phyloP scores from a whole-genome alignment of 2,329 filamentous ascomycete genomes.

The Fonsecaea pugnacius region DNA sequence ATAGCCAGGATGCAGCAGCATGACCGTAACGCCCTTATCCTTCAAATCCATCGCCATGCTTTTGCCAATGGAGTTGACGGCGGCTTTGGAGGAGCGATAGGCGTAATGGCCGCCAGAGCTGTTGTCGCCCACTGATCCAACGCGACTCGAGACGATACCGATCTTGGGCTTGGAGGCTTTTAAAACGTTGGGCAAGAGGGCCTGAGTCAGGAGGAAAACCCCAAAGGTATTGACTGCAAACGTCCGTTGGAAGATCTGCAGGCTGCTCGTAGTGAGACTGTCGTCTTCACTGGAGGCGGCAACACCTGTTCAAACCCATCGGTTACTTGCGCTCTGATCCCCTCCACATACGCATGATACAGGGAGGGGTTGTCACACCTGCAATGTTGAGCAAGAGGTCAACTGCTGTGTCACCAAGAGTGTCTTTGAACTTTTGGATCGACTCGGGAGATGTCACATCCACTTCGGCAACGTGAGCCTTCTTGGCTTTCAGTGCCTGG shows the following conservation, averaged over 20 bases:
- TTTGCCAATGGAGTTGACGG: slow-evolving; percentile 52
- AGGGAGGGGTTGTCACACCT: slow-evolving; percentile 17
- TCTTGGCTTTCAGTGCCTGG: slow-evolving; percentile 26
- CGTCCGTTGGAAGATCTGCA: slow-evolving; percentile 39
- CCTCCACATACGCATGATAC: neutral
- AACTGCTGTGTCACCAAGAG: slow-evolving; percentile 28
- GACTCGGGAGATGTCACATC: slow-evolving; percentile 35
- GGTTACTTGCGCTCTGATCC: slow-evolving; percentile 4
- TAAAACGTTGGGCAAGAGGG: slow-evolving; percentile 49
- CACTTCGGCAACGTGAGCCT: slow-evolving; percentile 32
- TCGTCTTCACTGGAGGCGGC: slow-evolving; percentile 43
- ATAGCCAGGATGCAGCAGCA: slow-evolving; percentile 51
- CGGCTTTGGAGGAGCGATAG: slow-evolving; percentile 52
- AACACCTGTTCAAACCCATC: slow-evolving; percentile 38
- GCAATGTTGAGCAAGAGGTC: slow-evolving; percentile 37
- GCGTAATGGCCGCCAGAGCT: slow-evolving; percentile 49
- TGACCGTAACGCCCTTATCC: slow-evolving; percentile 47
- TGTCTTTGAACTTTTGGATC: slow-evolving; percentile 33
- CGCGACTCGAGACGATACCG: slow-evolving; percentile 50
- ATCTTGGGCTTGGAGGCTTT: slow-evolving; percentile 41
- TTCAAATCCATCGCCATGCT: slow-evolving; percentile 51
- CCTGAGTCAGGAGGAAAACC: slow-evolving; percentile 51
- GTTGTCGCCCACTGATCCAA: slow-evolving; percentile 52
- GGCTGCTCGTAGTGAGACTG: slow-evolving; percentile 39
- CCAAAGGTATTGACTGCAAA: slow-evolving; percentile 54